Evolutionary conservation across 2,329 filamentous ascomycete genomes (phyloP).

Genomic region (Colletotrichum siamense): DNA sequence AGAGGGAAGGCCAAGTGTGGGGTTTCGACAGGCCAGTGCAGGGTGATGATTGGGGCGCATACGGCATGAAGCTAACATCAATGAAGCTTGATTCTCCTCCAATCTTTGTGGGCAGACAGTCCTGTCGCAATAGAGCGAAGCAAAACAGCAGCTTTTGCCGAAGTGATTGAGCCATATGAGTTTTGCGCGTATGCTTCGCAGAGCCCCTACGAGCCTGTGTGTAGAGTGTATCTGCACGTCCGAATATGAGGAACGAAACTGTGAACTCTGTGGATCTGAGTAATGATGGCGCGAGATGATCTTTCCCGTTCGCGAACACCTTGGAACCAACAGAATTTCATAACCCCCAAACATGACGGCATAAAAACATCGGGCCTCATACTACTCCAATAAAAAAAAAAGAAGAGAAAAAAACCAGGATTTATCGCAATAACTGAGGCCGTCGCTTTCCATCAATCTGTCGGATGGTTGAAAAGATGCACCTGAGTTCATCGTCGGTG

Average conservation of each 20-base stretch:
- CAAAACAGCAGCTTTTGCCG: background rate
- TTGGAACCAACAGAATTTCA: constrained; percentile 1
- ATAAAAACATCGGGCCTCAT: background rate
- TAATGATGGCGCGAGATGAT: background rate
- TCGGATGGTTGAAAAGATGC: background rate
- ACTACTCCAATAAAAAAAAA: background rate
- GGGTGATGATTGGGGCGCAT: constrained; percentile 17
- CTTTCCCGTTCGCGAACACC: background rate
- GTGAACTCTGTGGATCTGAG: background rate
- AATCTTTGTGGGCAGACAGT: background rate
- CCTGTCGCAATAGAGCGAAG: background rate
- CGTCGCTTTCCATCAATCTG: background rate
- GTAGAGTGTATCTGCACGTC: background rate
- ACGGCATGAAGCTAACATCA: background rate
- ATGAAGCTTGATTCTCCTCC: constrained; percentile 6
- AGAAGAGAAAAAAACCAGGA: too few species aligned
- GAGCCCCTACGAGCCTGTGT: background rate
- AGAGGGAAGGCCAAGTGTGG: background rate
- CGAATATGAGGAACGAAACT: background rate
- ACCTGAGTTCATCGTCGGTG: background rate
- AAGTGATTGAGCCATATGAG: background rate
- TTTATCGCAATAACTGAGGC: background rate
- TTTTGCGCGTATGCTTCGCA: background rate
- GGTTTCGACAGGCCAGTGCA: background rate
- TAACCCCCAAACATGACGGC: background rate